A percentile compares a stretch with the other conserved stretches of the same genome.
These are phyloP conservation scores for Claviceps pazoutovae DNA, from an alignment of 2,329 filamentous ascomycete species.

Conservation along the genomic window DNA sequence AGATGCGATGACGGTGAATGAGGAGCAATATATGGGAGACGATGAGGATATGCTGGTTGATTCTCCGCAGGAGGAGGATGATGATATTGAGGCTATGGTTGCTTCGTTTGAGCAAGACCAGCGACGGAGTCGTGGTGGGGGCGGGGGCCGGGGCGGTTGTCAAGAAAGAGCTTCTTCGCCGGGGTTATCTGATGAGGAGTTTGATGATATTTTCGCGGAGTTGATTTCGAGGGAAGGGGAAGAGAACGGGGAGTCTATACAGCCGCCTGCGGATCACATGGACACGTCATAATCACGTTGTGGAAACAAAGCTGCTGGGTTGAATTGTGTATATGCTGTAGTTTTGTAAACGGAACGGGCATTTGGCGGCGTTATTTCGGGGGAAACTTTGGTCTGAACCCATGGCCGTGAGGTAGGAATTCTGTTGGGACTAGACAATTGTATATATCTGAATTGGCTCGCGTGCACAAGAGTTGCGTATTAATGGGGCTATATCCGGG, in stretches of 20 bases:
- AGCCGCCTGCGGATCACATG: conserved; percentile 26
- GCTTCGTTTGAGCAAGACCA: conserved; percentile 30
- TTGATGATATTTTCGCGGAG: conserved; percentile 44
- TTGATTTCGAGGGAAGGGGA: conserved; percentile 19
- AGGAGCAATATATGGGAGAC: conserved; percentile 11
- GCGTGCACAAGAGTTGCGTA: conserved; percentile 2
- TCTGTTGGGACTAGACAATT: background rate
- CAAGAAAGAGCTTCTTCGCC: conserved; percentile 19
- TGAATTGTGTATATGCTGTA: background rate
- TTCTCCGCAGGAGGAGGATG: conserved; percentile 36
- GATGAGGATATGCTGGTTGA: conserved; percentile 39
- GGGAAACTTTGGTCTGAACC: background rate
- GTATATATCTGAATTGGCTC: background rate
- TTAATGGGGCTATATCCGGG: conserved; percentile 15
- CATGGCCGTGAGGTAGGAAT: background rate
- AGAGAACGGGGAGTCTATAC: conserved; percentile 3
- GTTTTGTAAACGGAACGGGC: background rate
- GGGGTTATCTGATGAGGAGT: conserved; percentile 41
- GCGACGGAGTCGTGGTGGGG: conserved; percentile 10
- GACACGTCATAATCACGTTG: conserved; percentile 23
- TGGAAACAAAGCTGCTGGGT: background rate
- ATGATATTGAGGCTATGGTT: conserved; percentile 44
- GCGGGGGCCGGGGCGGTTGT: conserved; percentile 7
- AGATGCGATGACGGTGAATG: conserved; percentile 28
- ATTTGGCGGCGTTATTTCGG: conserved; percentile 7